A percentile compares a stretch with the other conserved stretches of the same genome.
Conservation (phyloP, 1,139 yeast genomes). For the Trichomonascaceae sp. region DNA sequence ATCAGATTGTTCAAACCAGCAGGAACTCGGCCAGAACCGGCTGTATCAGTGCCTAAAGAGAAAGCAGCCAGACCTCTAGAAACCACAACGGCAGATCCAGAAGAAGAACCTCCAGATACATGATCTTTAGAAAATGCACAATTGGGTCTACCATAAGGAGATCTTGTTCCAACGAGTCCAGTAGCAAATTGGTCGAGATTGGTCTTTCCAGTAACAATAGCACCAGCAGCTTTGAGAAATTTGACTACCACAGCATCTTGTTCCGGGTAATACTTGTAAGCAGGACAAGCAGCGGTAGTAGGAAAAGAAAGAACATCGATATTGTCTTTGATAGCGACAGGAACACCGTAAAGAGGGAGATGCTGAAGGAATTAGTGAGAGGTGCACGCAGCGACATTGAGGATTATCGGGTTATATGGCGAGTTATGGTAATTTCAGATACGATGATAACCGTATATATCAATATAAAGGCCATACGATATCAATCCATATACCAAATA, state of each 20-base stretch:
- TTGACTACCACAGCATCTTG: constrained; percentile 70
- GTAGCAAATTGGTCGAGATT: constrained; percentile 96
- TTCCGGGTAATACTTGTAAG: constrained; percentile 60
- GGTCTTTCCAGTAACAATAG: constrained; percentile 86
- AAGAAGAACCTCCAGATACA: constrained; percentile 91
- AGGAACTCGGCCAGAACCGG: constrained; percentile 98
- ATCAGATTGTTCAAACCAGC: constrained; percentile 90
- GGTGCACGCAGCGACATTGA: not conserved
- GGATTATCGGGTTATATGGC: not conserved
- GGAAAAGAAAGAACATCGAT: constrained; percentile 76
- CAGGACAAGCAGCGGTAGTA: constrained; percentile 95
- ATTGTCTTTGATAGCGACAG: constrained; percentile 90
- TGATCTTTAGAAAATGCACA: constrained; percentile 68
- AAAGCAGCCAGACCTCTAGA: constrained; percentile 85
- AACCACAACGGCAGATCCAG: constrained; percentile 92
- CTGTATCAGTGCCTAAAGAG: constrained; percentile 92
- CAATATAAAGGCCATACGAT: too few species aligned
- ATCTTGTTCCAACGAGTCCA: constrained; percentile 89
- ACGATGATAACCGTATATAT: not conserved
- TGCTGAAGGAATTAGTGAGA: constrained; percentile 15
- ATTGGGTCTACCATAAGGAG: constrained; percentile 87
- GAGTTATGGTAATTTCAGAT: too few species aligned
- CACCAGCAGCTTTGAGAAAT: constrained; percentile 73
- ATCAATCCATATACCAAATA: too few species aligned
- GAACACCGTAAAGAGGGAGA: constrained; percentile 80